Percentiles rank a stretch among this genome's conserved stretches.
These are phyloP conservation scores for Podila epicladia DNA, from an alignment of 192 early-diverging fungal species.

Conservation along the genomic window DNA sequence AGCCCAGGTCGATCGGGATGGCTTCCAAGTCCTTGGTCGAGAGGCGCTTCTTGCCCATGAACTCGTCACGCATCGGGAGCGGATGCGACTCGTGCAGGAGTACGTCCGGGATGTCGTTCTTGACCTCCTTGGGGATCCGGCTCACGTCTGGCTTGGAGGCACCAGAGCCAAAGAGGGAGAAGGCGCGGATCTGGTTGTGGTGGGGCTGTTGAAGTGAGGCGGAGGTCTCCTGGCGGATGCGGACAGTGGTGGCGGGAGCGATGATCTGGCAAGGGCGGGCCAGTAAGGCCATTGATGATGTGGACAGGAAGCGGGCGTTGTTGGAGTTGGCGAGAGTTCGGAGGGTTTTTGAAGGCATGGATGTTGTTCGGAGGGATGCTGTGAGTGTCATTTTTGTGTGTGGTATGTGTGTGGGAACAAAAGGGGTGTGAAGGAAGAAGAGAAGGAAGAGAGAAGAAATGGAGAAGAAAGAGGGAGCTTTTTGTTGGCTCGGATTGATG, in stretches of 20 bases:
- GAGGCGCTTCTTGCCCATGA: constrained; percentile 60
- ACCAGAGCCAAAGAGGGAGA: constrained; percentile 14
- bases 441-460: not conserved
- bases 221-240: constrained; percentile 17
- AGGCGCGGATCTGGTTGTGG: constrained; percentile 7
- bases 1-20: constrained; percentile 66
- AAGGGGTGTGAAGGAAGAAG: not conserved
- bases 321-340: constrained; percentile 2
- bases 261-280: constrained; percentile 31
- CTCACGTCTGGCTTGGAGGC: not conserved
- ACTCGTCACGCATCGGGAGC: constrained; percentile 70
- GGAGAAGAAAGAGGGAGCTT: not conserved
- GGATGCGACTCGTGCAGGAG: constrained; percentile 43
- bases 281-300: not conserved
- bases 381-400: constrained; percentile 1
- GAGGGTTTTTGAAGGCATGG: constrained; percentile 13
- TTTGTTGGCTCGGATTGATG: not conserved
- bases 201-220: constrained; percentile 2
- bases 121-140: constrained; percentile 34
- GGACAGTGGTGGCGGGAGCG: constrained; percentile 32
- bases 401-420: not conserved
- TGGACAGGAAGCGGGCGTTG: constrained; percentile 13
- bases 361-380: constrained; percentile 15
- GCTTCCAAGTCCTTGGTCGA: constrained; percentile 66
- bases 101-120: constrained; percentile 20